These are phyloP conservation scores for Polysphondylium violaceum DNA, from an alignment of 78 protist species.

Conservation along the genomic window DNA sequence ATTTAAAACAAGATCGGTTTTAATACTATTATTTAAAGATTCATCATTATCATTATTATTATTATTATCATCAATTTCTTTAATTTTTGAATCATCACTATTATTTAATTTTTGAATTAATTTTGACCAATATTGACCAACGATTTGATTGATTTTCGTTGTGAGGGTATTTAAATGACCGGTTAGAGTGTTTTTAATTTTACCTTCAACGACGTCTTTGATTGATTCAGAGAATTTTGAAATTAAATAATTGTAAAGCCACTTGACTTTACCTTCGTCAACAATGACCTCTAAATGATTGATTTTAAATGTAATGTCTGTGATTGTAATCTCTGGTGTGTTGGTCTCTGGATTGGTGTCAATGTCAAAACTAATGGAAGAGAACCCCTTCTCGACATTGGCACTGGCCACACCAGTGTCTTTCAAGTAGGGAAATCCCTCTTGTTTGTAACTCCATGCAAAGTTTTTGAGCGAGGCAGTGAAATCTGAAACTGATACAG, in stretches of 20 bases:
- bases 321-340: conserved; percentile 53
- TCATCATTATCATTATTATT: too few relatives aligned
- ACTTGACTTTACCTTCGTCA: conserved; percentile 50
- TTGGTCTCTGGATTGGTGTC: conserved; percentile 20
- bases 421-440: conserved; percentile 66
- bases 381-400: conserved; percentile 22
- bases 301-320: conserved; percentile 39
- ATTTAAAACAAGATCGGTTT: too few relatives aligned
- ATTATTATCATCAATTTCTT: too few relatives aligned
- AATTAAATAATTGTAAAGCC: conserved; percentile 65
- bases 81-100: too few relatives aligned
- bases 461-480: conserved; percentile 49
- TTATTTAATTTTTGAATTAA: conserved; percentile 36
- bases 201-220: conserved; percentile 32
- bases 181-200: conserved; percentile 56
- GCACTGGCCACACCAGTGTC: conserved; percentile 65
- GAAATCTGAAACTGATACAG: conserved; percentile 32
- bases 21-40: too few relatives aligned
- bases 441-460: conserved; percentile 45
- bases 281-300: conserved; percentile 50
- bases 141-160: conserved; percentile 40
- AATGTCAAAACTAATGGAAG: conserved; percentile 47
- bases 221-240: conserved; percentile 67
- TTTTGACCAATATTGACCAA: conserved; percentile 65
- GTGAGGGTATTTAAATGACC: conserved; percentile 44